Evolutionary conservation across 768 basidiomycete species (phyloP), one percentile per base, ranked within the genome.

Genomic region (Lepiota brunneoincarnata): DNA sequence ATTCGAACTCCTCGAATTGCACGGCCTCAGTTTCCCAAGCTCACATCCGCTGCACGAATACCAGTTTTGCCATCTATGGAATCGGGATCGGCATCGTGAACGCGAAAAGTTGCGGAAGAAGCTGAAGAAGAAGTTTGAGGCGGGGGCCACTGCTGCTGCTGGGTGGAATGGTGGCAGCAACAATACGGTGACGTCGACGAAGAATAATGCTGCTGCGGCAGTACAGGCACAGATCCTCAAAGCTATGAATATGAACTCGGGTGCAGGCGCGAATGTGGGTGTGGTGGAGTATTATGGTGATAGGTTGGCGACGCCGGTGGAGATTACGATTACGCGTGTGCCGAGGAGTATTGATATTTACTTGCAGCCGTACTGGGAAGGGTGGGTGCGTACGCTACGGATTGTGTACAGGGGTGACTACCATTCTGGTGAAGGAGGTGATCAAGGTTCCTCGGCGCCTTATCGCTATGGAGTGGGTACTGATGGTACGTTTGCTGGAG

Each of bases 1-100:
- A 0, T 73, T 82, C 58, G 89, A 91, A 59, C 75, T 91, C 2
- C 74, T 91, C 18, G 89, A 91, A 61, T 65, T 91, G 15, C 87
- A 91, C 46, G 61, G 53, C 58, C n/a, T 59, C 56, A 12, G 49
- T 57, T 26, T 42, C 23, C 44, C 54, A 26, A 24, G 45, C 36
- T 14, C 49, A 26, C 51, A 55, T 35, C 53, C 63, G 1, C 59
- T 59, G 24, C 38, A 43, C 35, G 49, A 49, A 14, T 61, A 61
- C 40, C 45, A 49, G 23, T 56, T 60, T 20, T 64, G 53, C 28
- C 54, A 52, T 7, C 26, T 61, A 1, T 52, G 57, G 49, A 41
- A 47, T 37, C 49, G 52, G 17, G 35, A 57, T n/a, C 12, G 54
- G 35, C 49, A 58, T 38, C 46, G 36, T 7, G 45, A 44, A n/a